phyloP scores from a whole-genome alignment of 768 basidiomycete species.

The Naematelia encephala region DNA sequence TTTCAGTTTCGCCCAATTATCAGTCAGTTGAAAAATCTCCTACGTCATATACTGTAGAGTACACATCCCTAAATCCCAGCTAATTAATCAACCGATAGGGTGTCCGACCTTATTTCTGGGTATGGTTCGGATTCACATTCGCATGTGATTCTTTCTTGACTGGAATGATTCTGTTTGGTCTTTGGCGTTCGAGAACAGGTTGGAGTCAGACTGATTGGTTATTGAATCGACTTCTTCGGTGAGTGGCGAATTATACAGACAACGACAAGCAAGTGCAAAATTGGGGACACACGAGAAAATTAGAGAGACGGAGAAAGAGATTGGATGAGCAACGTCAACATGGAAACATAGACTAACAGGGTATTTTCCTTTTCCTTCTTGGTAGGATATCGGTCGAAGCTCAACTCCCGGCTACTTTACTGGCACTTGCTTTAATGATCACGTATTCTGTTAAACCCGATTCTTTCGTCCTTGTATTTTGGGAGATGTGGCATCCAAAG shows the following conservation, averaged over 20 bases:
- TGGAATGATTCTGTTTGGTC: conserved; percentile 7
- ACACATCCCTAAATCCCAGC: no score
- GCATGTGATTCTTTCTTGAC: conserved; percentile 7
- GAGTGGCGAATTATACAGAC: no score
- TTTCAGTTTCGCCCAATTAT: not conserved
- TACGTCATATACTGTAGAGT: no score
- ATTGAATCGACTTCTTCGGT: no score
- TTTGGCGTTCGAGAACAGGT: conserved; percentile 7
- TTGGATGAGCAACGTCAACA: not conserved
- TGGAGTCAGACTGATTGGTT: conserved; percentile 5
- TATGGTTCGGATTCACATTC: not conserved
- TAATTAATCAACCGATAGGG: no score
- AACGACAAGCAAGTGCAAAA: no score
- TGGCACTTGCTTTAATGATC: not conserved
- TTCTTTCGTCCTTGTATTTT: not conserved
- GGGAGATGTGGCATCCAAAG: not conserved
- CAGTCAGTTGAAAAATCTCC: not conserved
- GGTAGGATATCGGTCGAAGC: not conserved
- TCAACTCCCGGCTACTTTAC: not conserved
- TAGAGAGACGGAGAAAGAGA: not conserved
- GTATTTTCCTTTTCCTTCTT: no score
- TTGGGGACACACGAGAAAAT: not conserved
- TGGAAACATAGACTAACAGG: no score
- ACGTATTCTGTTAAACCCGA: not conserved
- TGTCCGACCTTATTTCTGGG: not conserved